These are phyloP conservation scores for Tulasnella sp. DNA, from an alignment of 768 basidiomycete genomes.

Conservation along the genomic window DNA sequence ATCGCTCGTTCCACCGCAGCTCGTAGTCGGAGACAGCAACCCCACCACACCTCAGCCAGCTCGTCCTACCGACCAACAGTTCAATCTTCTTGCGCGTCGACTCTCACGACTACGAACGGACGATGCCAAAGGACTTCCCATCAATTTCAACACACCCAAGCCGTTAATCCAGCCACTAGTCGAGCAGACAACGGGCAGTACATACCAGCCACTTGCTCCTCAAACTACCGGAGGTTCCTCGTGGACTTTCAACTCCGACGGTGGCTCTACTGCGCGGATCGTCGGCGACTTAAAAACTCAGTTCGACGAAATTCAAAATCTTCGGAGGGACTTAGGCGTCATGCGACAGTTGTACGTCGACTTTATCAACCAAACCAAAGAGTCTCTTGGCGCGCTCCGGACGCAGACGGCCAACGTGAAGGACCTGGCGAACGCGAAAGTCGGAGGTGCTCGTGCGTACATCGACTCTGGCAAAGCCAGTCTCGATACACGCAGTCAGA, in stretches of 20 bases:
- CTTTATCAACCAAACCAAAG: constrained; percentile 86
- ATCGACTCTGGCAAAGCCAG: constrained; percentile 88
- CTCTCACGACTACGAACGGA: constrained; percentile 51
- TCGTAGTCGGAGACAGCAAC: constrained; percentile 18
- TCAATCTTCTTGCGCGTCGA: constrained; percentile 59
- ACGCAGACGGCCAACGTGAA: constrained; percentile 80
- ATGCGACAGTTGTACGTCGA: constrained; percentile 93
- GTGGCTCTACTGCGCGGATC: constrained; percentile 60
- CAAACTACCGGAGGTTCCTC: constrained; percentile 64
- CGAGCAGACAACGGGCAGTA: constrained; percentile 25
- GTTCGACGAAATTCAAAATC: constrained; percentile 88
- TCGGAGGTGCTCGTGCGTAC: constrained; percentile 77
- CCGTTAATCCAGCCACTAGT: constrained; percentile 38
- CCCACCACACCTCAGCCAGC: constrained; percentile 38
- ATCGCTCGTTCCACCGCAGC: constrained; percentile 33
- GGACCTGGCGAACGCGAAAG: constrained; percentile 66
- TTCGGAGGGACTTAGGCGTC: constrained; percentile 84
- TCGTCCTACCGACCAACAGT: constrained; percentile 68
- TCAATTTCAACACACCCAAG: constrained; percentile 34
- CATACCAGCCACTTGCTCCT: constrained; percentile 34
- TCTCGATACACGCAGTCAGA: constrained; percentile 82
- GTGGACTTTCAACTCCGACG: constrained; percentile 33
- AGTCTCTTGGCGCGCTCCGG: constrained; percentile 63
- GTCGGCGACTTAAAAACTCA: constrained; percentile 80
- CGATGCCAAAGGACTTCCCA: constrained; percentile 25